Evolutionary conservation across 2,329 filamentous ascomycete species (phyloP).

Genomic region (Cercospora sp.): DNA sequence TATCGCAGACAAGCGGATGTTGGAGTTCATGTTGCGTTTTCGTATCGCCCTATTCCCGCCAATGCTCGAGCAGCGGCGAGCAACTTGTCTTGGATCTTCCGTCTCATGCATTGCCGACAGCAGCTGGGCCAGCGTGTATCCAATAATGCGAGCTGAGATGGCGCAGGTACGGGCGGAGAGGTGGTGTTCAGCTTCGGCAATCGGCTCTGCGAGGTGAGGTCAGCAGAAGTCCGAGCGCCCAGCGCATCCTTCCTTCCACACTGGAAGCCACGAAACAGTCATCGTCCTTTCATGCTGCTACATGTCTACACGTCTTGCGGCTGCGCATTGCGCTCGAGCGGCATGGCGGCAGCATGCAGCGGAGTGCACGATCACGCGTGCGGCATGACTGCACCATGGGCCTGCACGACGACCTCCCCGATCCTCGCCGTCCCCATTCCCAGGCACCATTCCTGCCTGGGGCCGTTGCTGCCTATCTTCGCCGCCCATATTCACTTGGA

Average conservation of each 20-base stretch:
- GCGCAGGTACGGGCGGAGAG: background rate
- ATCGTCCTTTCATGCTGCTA: background rate
- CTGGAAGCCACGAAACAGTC: background rate
- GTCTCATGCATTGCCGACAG: background rate
- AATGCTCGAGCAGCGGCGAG: background rate
- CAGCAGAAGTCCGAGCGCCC: slow-evolving; percentile 1
- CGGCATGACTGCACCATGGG: slow-evolving; percentile 3
- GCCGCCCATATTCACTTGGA: slow-evolving; percentile 6
- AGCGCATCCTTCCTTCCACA: background rate
- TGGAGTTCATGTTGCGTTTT: background rate
- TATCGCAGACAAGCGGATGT: background rate
- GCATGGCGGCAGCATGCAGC: background rate
- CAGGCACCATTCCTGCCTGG: slow-evolving; percentile 7
- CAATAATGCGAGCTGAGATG: background rate
- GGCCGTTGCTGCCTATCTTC: background rate
- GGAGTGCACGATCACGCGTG: slow-evolving; percentile 2
- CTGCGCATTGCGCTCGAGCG: slow-evolving; percentile 5
- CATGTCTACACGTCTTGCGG: background rate
- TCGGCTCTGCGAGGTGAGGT: slow-evolving; percentile 3
- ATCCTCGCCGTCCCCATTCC: background rate
- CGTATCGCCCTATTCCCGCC: background rate
- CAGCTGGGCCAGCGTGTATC: background rate
- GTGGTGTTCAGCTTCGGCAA: background rate
- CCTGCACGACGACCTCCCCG: slow-evolving; percentile 7
- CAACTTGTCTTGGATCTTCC: background rate